These are phyloP conservation scores for Tetraselmis chui DNA, from an alignment of 139 green algal species.

Conservation along the genomic window DNA sequence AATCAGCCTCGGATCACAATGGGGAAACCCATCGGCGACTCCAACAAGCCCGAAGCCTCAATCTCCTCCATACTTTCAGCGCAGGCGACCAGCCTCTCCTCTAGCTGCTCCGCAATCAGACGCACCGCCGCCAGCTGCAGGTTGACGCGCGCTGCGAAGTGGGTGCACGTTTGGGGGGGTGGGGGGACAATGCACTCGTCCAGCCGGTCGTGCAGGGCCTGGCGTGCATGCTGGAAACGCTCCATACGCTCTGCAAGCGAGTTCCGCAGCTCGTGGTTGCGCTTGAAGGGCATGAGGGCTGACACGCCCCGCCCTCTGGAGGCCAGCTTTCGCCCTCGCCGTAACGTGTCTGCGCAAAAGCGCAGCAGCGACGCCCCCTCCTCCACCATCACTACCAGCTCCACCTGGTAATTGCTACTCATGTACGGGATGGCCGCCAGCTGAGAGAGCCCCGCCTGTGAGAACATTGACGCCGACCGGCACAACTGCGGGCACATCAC, in stretches of 20 bases:
- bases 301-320: neutral
- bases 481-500: neutral
- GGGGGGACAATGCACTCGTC: neutral
- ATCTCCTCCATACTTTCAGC: neutral
- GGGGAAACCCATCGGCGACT: neutral
- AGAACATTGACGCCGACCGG: neutral
- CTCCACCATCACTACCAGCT: constrained; percentile 7
- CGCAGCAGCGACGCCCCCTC: neutral
- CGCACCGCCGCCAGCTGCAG: constrained; percentile 1
- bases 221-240: neutral
- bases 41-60: neutral
- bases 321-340: neutral
- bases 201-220: neutral
- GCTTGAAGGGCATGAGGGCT: neutral
- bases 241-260: neutral
- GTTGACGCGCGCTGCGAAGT: neutral
- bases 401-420: neutral
- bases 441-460: neutral
- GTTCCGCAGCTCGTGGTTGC: neutral
- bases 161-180: neutral
- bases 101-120: neutral
- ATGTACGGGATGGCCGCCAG: neutral
- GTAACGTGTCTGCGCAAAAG: neutral
- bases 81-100: neutral
- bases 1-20: neutral